phyloP scores from a whole-genome alignment of 2,329 filamentous ascomycete genomes.

The Metarhizium humberi region DNA sequence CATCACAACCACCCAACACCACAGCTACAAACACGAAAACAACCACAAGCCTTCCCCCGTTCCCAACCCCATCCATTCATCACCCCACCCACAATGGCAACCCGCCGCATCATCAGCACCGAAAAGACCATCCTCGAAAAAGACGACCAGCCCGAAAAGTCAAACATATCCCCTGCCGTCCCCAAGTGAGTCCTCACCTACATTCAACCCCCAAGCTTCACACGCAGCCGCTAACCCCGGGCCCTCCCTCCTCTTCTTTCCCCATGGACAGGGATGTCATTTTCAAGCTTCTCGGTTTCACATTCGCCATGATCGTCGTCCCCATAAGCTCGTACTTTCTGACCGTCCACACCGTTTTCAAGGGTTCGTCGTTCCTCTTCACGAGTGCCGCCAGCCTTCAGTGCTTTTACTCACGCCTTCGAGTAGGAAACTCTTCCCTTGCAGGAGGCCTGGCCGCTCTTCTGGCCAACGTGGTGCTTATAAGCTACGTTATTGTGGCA shows the following conservation, averaged over 20 bases:
- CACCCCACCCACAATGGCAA: conserved; percentile 47
- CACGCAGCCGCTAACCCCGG: not conserved
- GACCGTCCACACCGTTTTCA: conserved; percentile 67
- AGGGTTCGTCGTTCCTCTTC: conserved; percentile 42
- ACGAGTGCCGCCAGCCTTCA: not conserved
- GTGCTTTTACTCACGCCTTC: not conserved
- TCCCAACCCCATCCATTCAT: not conserved
- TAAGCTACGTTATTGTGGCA: conserved; percentile 85
- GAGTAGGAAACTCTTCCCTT: conserved; percentile 79
- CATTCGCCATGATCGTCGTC: conserved; percentile 77
- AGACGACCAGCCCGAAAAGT: conserved; percentile 48
- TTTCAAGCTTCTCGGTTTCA: conserved; percentile 81
- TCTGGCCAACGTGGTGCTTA: conserved; percentile 82
- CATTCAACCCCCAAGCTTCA: conserved; percentile 17
- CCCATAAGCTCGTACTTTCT: conserved; percentile 87
- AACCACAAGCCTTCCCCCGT: not conserved
- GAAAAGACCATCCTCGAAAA: conserved; percentile 60
- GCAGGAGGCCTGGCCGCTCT: conserved; percentile 79
- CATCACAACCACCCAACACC: no score
- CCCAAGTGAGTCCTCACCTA: conserved; percentile 47
- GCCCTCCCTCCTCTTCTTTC: no score
- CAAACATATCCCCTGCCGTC: conserved; percentile 73
- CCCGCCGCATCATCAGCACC: conserved; percentile 52
- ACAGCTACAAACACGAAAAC: no score
- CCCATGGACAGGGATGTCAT: conserved; percentile 61